phyloP scores from a whole-genome alignment of 345 rosid genomes.

The Sonneratia alba region DNA sequence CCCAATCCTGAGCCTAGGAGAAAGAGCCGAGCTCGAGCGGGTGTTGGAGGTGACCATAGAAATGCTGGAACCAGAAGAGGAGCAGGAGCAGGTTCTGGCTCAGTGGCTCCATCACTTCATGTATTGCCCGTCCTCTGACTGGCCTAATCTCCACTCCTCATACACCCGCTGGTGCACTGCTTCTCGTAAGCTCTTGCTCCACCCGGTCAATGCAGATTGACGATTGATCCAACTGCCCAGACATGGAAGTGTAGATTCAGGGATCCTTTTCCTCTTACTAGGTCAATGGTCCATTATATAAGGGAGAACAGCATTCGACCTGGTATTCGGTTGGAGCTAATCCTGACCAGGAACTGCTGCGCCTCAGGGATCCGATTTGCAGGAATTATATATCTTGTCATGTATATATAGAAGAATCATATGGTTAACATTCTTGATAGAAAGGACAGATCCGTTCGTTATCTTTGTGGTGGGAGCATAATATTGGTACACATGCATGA shows the following conservation, averaged over 20 bases:
- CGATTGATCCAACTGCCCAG: background rate
- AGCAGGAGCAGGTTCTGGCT: conserved; percentile 63
- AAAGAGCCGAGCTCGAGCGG: conserved; percentile 47
- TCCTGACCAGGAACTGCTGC: background rate
- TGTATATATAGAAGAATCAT: background rate
- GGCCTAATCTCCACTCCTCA: conserved; percentile 70
- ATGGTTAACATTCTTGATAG: too few species aligned
- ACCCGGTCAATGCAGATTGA: background rate
- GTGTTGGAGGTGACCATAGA: conserved; percentile 51
- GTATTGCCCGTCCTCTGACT: conserved; percentile 52
- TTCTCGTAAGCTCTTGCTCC: conserved; percentile 53
- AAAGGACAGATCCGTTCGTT: too few species aligned
- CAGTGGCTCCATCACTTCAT: conserved; percentile 86
- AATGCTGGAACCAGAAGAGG: conserved; percentile 38
- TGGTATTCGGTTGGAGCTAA: background rate
- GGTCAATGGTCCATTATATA: background rate
- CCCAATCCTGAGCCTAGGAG: conserved; percentile 41
- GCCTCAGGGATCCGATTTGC: background rate
- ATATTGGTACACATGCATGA: too few species aligned
- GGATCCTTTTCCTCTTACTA: background rate
- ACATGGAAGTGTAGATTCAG: background rate
- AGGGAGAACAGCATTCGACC: background rate
- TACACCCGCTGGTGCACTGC: conserved; percentile 60
- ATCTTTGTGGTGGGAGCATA: background rate
- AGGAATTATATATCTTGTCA: background rate